Evolutionary conservation across 225 moss, liverwort and hornwort genomes (phyloP), one percentile per base, ranked within the genome.

Genomic region (Sphagnum contortum): DNA sequence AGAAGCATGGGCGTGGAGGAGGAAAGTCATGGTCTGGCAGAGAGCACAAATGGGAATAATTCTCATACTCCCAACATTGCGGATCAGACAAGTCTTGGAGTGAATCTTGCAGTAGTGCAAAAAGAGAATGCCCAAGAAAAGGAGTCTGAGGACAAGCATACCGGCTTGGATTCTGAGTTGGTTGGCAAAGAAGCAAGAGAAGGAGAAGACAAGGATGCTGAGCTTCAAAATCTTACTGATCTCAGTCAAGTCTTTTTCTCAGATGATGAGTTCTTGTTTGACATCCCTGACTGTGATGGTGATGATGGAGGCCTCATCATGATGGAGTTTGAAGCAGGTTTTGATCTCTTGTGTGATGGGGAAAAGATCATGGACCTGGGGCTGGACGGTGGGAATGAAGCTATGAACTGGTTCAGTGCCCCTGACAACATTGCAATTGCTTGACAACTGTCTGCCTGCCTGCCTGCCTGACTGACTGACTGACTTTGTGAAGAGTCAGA

Each of bases 201-300:
- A 29, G 29, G 29, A 29, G 57, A 48, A 59, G 62, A 57, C 50
- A 63, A 66, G 5, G 47, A 66, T 3, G 14, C 10, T 8, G 60
- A 61, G 13, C 44, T 44, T 9, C 29, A n/a, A 6, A 44, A 59
- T 6, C 9, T 7, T 13, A 3, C 12, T 44, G 5, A 59, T 7
- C 3, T 6, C 13, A 44, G 59, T 44, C 13, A 59, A n/a, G 11
- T 9, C 3, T 3, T 10, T 44, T 0, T 13, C 11, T 59, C 12
- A n/a, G 68, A 79, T 8, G 76, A 80, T 46, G 74, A 71, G 44
- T 80, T 81, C 46, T 61, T 74, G 3, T 81, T 81, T 45, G 81
- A 81, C 56, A 71, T 77, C 5, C 76, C 76, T 50, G 70, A 73
- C 5, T 70, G 76, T 0, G 11, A 55, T 2, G 52, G 47, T 9